Evolutionary conservation across 2,329 filamentous ascomycete genomes (phyloP).

Genomic region (Periconia sp.): DNA sequence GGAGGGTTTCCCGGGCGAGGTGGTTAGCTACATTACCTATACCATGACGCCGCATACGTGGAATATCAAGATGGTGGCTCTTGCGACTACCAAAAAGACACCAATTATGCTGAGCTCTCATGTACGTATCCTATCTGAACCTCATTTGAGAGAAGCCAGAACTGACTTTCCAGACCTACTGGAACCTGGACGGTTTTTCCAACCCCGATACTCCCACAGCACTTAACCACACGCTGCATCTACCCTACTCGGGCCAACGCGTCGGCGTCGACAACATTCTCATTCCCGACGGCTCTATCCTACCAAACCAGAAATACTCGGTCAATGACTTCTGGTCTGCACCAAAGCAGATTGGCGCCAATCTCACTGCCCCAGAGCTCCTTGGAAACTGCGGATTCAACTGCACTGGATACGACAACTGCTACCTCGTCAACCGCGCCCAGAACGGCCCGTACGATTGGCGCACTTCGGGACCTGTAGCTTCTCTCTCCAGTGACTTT

Average conservation of each 20-base stretch:
- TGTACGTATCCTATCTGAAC: slow-evolving; percentile 49
- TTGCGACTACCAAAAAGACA: slow-evolving; percentile 75
- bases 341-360: slow-evolving; percentile 79
- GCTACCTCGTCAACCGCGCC: slow-evolving; percentile 71
- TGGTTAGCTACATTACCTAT: slow-evolving; percentile 77
- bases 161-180: slow-evolving; percentile 66
- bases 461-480: slow-evolving; percentile 64
- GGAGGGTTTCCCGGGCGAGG: slow-evolving; percentile 79
- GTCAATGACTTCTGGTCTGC: slow-evolving; percentile 83
- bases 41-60: slow-evolving; percentile 70
- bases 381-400: slow-evolving; percentile 77
- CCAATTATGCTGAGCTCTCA: slow-evolving; percentile 82
- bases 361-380: slow-evolving; percentile 67
- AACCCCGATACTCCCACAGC: slow-evolving; percentile 71
- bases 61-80: slow-evolving; percentile 75
- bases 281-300: slow-evolving; percentile 63
- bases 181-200: slow-evolving; percentile 81
- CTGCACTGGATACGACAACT: slow-evolving; percentile 86
- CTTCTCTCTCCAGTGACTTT: slow-evolving; percentile 73
- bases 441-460: slow-evolving; percentile 66
- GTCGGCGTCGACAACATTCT: slow-evolving; percentile 66
- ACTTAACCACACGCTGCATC: slow-evolving; percentile 73
- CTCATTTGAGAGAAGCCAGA: neutral
- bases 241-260: slow-evolving; percentile 75
- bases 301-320: slow-evolving; percentile 69